Evolutionary conservation across 1,139 yeast species (phyloP).

Genomic region (Nakaseomyces glabratus): DNA sequence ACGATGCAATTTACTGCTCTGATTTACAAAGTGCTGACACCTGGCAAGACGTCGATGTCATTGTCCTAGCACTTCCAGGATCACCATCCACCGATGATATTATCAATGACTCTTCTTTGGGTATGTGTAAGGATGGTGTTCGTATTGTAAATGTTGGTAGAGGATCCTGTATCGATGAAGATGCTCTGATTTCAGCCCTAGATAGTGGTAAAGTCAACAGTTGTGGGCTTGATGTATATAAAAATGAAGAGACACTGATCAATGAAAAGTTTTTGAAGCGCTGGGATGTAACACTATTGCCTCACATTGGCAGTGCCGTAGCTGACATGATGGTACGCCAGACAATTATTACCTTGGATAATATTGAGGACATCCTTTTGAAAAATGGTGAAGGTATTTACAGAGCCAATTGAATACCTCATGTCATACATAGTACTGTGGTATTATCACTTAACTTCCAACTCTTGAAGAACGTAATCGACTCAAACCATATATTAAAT

Average conservation of each 20-base stretch:
- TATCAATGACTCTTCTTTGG: slow-evolving; percentile 42
- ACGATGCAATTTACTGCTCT: slow-evolving; percentile 38
- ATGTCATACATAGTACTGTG: too few species aligned
- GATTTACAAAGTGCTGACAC: slow-evolving; percentile 32
- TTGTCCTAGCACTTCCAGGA: slow-evolving; percentile 64
- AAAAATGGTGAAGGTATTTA: slow-evolving; percentile 25
- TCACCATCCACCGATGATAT: slow-evolving; percentile 49
- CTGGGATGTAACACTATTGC: slow-evolving; percentile 64
- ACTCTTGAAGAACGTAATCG: too few species aligned
- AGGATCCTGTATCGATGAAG: slow-evolving; percentile 66
- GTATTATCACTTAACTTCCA: too few species aligned
- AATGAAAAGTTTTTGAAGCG: slow-evolving; percentile 46
- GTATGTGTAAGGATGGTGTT: slow-evolving; percentile 42
- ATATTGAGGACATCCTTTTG: slow-evolving; percentile 38
- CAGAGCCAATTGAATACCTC: slow-evolving; percentile 16
- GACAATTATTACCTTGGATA: slow-evolving; percentile 39
- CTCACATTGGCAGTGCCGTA: slow-evolving; percentile 70
- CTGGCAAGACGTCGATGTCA: slow-evolving; percentile 42
- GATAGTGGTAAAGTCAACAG: slow-evolving; percentile 56
- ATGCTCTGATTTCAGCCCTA: slow-evolving; percentile 59
- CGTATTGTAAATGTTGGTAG: slow-evolving; percentile 73
- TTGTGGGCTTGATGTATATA: slow-evolving; percentile 78
- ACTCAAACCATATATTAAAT: too few species aligned
- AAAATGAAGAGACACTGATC: slow-evolving; percentile 50
- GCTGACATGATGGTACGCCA: slow-evolving; percentile 38